Evolutionary conservation across 495 filamentous ascomycete genomes (phyloP).

Genomic region (Bombardia bombarda): DNA sequence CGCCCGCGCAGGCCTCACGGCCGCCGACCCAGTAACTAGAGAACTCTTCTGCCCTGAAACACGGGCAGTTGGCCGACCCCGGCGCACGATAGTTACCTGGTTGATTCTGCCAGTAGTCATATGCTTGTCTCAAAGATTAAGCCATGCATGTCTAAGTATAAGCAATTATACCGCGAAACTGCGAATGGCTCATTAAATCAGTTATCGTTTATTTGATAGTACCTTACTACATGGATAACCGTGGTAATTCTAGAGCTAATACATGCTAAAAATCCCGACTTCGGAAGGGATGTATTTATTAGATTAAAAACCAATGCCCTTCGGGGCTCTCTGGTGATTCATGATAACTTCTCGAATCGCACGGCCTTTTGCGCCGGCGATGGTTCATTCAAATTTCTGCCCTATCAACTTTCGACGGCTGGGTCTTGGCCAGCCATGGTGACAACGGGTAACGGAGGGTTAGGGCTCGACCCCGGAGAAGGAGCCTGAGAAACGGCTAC

Average conservation of each 20-base stretch:
- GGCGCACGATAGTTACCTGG: background rate
- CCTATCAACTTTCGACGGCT: slow-evolving; percentile 57
- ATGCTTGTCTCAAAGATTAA: slow-evolving; percentile 71
- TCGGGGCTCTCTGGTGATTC: slow-evolving; percentile 55
- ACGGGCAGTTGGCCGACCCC: background rate
- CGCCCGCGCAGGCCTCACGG: slow-evolving; percentile 8
- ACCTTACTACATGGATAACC: slow-evolving; percentile 65
- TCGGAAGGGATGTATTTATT: slow-evolving; percentile 61
- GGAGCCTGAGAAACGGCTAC: slow-evolving; percentile 38
- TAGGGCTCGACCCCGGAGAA: slow-evolving; percentile 42
- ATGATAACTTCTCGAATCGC: slow-evolving; percentile 60
- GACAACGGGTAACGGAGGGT: slow-evolving; percentile 46
- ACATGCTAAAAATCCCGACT: slow-evolving; percentile 61
- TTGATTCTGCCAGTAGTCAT: slow-evolving; percentile 54
- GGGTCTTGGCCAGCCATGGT: slow-evolving; percentile 46
- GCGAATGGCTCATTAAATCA: slow-evolving; percentile 67
- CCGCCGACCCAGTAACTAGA: slow-evolving; percentile 10
- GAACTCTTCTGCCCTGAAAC: slow-evolving; percentile 1
- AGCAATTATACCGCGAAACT: slow-evolving; percentile 63
- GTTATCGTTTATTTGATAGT: slow-evolving; percentile 68
- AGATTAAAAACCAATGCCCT: slow-evolving; percentile 62
- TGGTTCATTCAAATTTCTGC: slow-evolving; percentile 62
- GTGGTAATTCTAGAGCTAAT: slow-evolving; percentile 71
- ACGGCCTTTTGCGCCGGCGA: slow-evolving; percentile 56
- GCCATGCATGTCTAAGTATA: slow-evolving; percentile 68